Evolutionary conservation across 106 monocot species (phyloP), one percentile per base, ranked within the genome.

Genomic region (Alisma plantagoaquatica): DNA sequence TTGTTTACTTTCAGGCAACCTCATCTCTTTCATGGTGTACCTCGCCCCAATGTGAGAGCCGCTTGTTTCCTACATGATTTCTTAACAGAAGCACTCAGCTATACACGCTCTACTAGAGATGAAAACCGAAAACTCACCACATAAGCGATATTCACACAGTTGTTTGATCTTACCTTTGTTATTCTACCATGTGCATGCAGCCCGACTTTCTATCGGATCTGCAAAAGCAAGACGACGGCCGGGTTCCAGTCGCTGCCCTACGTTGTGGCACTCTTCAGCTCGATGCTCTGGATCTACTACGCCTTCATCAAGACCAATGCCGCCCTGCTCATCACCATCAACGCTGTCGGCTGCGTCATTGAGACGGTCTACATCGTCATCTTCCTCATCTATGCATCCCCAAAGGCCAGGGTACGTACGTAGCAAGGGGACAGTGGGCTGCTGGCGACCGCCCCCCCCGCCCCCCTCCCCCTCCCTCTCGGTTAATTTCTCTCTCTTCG

Each of bases 281-380:
- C 56, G 22, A 57, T 57, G 56, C 20, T 57, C 23, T 31, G 28
- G 56, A 57, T 57, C 1, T 57, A 57, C 56, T 33, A 33, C 10
- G 33, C 33, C 19, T 7, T 57, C 22, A 57, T 35, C 33, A 54
- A 54, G 30, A 58, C 70, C 10, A 27, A 73, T 26, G 73, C 59
- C 2, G 48, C 9, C 49, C 75, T 89, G 41, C 73, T 89, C 19
- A 61, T 83, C 76, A 83, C 73, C 67, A 83, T 89, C 43, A 89
- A 83, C 64, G 64, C 75, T 0, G 29, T 65, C 8, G 83, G 79
- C 3, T 76, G 76, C 61, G 41, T 79, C 48, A 74, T 89, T 17
- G 79, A 89, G 70, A 68, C 70, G n/a, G 31, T 83, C 16, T 83
- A 83, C 71, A 71, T 89, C 33, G 17, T 54, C 53, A 33, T 80